These are phyloP conservation scores for Polyporus tsugae DNA, from an alignment of 1,284 basidiomycete genomes.

Conservation along the genomic window DNA sequence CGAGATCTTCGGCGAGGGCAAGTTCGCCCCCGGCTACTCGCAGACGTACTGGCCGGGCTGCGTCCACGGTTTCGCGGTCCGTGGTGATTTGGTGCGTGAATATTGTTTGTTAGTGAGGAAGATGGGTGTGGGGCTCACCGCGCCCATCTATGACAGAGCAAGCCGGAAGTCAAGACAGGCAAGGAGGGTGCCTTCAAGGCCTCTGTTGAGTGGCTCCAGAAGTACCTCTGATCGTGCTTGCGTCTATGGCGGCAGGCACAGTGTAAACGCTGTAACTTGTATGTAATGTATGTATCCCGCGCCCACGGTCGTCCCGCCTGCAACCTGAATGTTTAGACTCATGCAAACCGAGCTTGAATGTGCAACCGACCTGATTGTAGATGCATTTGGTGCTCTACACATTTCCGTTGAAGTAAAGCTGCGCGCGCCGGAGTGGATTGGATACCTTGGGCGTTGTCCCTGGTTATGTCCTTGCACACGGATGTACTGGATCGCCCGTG, in stretches of 20 bases:
- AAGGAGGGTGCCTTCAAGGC: slow-evolving; percentile 44
- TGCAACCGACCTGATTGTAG: no score
- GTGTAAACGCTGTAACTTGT: not conserved
- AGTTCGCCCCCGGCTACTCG: slow-evolving; percentile 49
- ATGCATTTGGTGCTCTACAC: no score
- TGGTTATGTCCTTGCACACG: no score
- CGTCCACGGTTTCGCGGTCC: slow-evolving; percentile 61
- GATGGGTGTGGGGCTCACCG: slow-evolving; percentile 19
- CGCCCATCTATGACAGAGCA: slow-evolving; percentile 37
- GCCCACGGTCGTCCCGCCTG: no score
- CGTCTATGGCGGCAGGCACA: not conserved
- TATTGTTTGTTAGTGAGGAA: not conserved
- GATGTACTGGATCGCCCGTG: no score
- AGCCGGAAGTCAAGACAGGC: slow-evolving; percentile 45
- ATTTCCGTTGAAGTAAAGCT: no score
- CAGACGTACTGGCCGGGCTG: slow-evolving; percentile 53
- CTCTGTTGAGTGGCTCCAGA: slow-evolving; percentile 40
- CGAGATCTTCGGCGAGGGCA: slow-evolving; percentile 49
- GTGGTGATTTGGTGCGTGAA: slow-evolving; percentile 44
- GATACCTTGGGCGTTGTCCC: no score
- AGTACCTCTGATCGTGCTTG: slow-evolving; percentile 31
- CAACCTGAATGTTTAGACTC: no score
- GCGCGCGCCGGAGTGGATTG: no score
- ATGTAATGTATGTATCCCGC: not conserved
- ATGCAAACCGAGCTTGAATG: no score